These are phyloP conservation scores for Coemansia sp. DNA, from an alignment of 371 early-diverging fungal genomes.

Conservation along the genomic window DNA sequence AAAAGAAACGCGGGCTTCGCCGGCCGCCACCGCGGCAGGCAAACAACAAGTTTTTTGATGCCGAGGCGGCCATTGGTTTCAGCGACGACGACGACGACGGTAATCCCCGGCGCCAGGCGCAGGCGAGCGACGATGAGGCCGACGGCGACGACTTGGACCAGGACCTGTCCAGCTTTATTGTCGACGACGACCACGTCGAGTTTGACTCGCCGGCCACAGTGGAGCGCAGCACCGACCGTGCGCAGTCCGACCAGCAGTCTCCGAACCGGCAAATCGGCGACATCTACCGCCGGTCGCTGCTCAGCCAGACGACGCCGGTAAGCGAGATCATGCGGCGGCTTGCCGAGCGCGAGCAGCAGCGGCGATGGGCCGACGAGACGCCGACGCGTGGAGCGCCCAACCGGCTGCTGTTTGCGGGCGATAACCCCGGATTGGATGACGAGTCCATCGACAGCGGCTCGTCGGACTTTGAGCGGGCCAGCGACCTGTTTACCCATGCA, in stretches of 20 bases:
- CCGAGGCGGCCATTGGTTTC: slow-evolving; percentile 37
- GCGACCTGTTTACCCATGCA: slow-evolving; percentile 18
- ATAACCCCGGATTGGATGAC: not conserved
- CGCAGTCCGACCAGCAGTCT: not conserved
- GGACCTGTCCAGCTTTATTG: slow-evolving; percentile 47
- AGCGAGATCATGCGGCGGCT: slow-evolving; percentile 32
- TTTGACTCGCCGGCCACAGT: slow-evolving; percentile 25
- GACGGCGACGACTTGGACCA: slow-evolving; percentile 42
- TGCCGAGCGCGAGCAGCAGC: slow-evolving; percentile 47
- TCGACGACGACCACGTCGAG: slow-evolving; percentile 45
- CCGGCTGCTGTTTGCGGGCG: slow-evolving; percentile 1
- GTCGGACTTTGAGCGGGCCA: slow-evolving; percentile 27
- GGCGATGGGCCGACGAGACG: slow-evolving; percentile 45
- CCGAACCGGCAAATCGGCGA: slow-evolving; percentile 30
- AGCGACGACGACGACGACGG: slow-evolving; percentile 22
- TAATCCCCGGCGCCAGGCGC: not conserved
- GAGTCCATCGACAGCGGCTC: not conserved
- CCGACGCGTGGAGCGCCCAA: slow-evolving; percentile 17
- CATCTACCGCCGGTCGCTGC: slow-evolving; percentile 37
- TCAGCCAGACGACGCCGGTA: slow-evolving; percentile 31
- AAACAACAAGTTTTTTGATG: slow-evolving; percentile 33
- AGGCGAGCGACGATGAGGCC: slow-evolving; percentile 35
- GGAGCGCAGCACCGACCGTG: not conserved
- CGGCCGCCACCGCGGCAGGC: slow-evolving; percentile 8
- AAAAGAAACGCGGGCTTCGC: slow-evolving; percentile 15